Evolutionary conservation across 768 basidiomycete genomes (phyloP).

Genomic region (Rhodotorula graminis): DNA sequence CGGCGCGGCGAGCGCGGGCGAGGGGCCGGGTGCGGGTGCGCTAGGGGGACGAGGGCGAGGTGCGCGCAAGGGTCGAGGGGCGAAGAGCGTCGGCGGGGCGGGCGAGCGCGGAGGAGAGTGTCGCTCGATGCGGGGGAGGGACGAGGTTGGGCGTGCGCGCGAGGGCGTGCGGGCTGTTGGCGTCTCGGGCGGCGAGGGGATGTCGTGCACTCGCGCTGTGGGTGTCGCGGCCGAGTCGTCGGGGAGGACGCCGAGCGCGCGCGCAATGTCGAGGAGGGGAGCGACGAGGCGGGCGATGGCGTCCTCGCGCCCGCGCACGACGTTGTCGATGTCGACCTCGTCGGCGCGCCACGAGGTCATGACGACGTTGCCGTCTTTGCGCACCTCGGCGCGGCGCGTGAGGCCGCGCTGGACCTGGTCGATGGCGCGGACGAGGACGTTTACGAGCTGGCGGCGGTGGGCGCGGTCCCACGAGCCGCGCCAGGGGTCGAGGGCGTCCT

Average conservation of each 20-base stretch:
- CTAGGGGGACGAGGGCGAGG: neutral
- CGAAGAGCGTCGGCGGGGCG: neutral
- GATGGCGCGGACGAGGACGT: slow-evolving; percentile 11
- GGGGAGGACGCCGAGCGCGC: neutral
- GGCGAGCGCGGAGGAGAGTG: too few relatives aligned
- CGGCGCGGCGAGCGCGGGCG: too few relatives aligned
- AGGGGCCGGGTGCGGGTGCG: too few relatives aligned
- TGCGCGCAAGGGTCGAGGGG: slow-evolving; percentile 1
- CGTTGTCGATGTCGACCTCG: neutral
- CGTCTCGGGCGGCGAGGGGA: neutral
- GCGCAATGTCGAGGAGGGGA: slow-evolving; percentile 7
- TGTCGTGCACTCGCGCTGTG: neutral
- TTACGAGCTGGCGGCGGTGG: neutral
- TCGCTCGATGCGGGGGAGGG: too few relatives aligned
- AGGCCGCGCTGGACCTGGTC: slow-evolving; percentile 7
- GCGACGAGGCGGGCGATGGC: slow-evolving; percentile 9
- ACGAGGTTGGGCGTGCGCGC: neutral
- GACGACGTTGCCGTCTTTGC: too few relatives aligned
- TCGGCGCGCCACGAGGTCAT: neutral
- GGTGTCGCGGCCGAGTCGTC: neutral
- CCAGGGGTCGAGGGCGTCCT: slow-evolving; percentile 4
- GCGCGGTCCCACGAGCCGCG: neutral
- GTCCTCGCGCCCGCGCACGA: slow-evolving; percentile 2
- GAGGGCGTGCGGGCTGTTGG: neutral
- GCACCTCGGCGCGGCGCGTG: neutral